Evolutionary conservation across 78 protist species (phyloP), one percentile per base, ranked within the genome.

Genomic region (Dictyostelium brefeldianum): DNA sequence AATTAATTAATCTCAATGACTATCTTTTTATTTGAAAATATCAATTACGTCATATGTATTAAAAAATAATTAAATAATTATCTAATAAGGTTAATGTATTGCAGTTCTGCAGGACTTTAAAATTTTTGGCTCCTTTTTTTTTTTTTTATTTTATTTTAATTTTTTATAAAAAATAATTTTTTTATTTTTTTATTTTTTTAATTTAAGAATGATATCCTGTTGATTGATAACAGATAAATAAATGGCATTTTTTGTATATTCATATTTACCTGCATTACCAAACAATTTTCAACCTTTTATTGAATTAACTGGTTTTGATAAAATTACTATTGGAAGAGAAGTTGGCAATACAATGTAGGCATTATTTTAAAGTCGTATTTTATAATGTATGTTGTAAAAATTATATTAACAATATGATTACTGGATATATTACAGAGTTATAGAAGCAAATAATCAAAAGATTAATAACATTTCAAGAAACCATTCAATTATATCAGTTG

Each of bases 161-260:
- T n/a, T n/a, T n/a, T n/a, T n/a, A n/a, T n/a, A n/a, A n/a, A n/a
- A n/a, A n/a, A n/a, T n/a, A 15, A 15, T 53, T 53, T 53, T 53
- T 53, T 53, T 53, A 12, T 53, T 53, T 53, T 14, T 15, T 53
- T 2, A 53, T 53, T 53, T 53, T 53, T 14, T 14, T 15, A 51
- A 51, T 9, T 53, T 15, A 53, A 70, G 78, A 36, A 17, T 41
- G 78, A 70, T 6, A 36, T 36, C 43, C 2, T 36, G 43, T 36
- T 36, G 43, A 36, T 36, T 36, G 43, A 36, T 36, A 36, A 36
- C 2, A 36, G 43, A 36, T 59, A 17, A 59, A 59, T 59, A 51
- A 51, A 51, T 51, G 56, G 78, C 78, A 41, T 70, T 70, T 43
- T 53, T 70, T 41, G 78, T 70, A 12, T 70, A 70, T 70, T 41